A percentile compares a stretch with the other conserved stretches of the same genome.
Conservation (phyloP, 2,329 filamentous ascomycete species). For the Zasmidium cellare region DNA sequence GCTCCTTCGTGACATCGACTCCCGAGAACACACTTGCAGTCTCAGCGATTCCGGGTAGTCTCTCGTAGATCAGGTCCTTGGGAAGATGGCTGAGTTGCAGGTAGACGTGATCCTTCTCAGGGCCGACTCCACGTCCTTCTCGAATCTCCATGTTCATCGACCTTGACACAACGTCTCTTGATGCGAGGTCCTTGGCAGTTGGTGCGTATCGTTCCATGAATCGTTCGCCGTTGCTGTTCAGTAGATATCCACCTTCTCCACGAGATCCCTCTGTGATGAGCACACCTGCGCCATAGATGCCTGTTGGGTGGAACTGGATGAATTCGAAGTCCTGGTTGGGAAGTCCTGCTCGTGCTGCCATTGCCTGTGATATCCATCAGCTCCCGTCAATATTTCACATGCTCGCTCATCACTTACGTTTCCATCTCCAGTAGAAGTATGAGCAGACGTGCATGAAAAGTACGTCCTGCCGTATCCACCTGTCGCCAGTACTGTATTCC, state of each 20-base stretch:
- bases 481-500: conserved; percentile 51
- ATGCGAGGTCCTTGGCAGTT: conserved; percentile 52
- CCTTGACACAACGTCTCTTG: conserved; percentile 49
- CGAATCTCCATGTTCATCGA: conserved; percentile 53
- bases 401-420: too few species aligned
- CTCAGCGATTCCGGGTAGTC: conserved; percentile 52
- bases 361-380: conserved; percentile 35
- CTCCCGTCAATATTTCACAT: background rate
- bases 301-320: conserved; percentile 53
- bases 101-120: conserved; percentile 50
- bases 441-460: conserved; percentile 51
- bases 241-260: conserved; percentile 52
- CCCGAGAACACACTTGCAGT: conserved; percentile 52
- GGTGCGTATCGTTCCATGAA: conserved; percentile 56
- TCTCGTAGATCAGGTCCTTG: conserved; percentile 47
- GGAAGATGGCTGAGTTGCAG: conserved; percentile 52
- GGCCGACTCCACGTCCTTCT: conserved; percentile 47
- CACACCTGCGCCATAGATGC: conserved; percentile 53
- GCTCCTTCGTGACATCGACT: conserved; percentile 50
- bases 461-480: conserved; percentile 54
- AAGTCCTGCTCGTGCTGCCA: conserved; percentile 50
- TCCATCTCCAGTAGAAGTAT: conserved; percentile 53
- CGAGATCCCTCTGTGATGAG: conserved; percentile 53
- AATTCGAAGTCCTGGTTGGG: conserved; percentile 55
- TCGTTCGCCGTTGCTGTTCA: conserved; percentile 50